Base-by-base conservation (phyloP, 257 asterid genomes). In the Voacanga thouarsii region DNA sequence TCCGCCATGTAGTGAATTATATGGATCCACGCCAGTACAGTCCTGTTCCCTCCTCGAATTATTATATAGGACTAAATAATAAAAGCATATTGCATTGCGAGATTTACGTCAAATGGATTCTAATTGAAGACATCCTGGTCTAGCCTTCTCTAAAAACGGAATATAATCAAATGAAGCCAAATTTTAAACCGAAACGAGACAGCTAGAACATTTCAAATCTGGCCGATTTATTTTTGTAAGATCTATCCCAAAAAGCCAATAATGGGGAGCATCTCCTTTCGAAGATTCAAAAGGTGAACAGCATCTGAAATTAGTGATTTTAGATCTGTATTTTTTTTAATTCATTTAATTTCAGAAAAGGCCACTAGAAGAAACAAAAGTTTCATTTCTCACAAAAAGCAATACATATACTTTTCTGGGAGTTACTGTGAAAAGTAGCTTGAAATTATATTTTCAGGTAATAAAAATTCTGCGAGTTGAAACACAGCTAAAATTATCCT, bases 161-260 rank as follows among this genome's bases (percentile, higher is more conserved):
- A 18, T 16, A 75, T 59, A 15, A 61, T 64, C 33, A 12, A 23
- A 61, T 43, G 77, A 69, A 69, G 60, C 77, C 80, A 71, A 75
- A 49, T 72, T 71, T 57, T 60, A 49, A 63, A 72, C 74, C 28
- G 19, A 45, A 49, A 37, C 72, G 57, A 47, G 59, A 79, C 78
- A 72, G 78, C 82, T 49, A 72, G 7, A 61, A 47, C 43, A 56
- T 45, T 72, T 24, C 79, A 47, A 60, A 71, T 47, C 37, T 80
- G 74, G 70, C 23, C 23, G 4, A 53, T 71, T 67, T 21, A 21
- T 19, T 60, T 71, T 59, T 3, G 71, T 45, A 50, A 76, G 79
- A 70, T 65, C 49, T 44, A 55, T 6, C 12, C 14, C 24, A 28
- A 65, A 76, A 72, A 50, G 71, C 71, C 61, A 60, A 72, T 26